A percentile compares a stretch with the other conserved stretches of the same genome.
These are phyloP conservation scores for Colletotrichum lentis DNA, from an alignment of 2,329 filamentous ascomycete genomes.

Conservation along the genomic window DNA sequence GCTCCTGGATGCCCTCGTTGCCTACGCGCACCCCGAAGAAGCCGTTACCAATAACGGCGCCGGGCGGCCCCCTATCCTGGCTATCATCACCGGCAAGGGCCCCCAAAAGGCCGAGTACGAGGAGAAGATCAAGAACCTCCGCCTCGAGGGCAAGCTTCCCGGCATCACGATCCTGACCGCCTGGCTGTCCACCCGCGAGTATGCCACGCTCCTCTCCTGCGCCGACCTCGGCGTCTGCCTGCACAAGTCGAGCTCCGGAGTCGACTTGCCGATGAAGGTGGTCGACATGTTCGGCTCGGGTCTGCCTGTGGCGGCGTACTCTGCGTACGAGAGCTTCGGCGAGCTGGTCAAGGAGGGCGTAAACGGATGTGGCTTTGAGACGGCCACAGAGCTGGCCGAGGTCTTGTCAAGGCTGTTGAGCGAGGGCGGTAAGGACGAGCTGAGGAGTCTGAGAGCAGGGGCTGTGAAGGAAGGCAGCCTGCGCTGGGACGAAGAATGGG, in stretches of 20 bases:
- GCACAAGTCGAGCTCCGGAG: constrained; percentile 91
- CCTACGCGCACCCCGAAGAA: constrained; percentile 66
- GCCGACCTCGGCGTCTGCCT: constrained; percentile 91
- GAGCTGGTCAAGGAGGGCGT: constrained; percentile 89
- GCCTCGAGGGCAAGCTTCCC: constrained; percentile 67
- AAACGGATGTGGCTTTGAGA: constrained; percentile 87
- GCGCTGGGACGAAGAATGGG: constrained; percentile 94
- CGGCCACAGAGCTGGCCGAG: constrained; percentile 68
- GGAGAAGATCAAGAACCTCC: constrained; percentile 68
- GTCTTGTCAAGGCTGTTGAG: constrained; percentile 72
- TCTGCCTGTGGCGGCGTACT: constrained; percentile 88
- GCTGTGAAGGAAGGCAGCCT: constrained; percentile 77
- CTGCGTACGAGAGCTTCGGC: constrained; percentile 83
- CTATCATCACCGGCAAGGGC: constrained; percentile 93
- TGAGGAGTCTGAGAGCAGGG: constrained; percentile 71
- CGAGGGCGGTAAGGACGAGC: constrained; percentile 57
- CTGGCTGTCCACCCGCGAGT: constrained; percentile 85
- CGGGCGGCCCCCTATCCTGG: constrained; percentile 66
- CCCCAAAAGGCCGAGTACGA: constrained; percentile 83
- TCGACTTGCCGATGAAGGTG: constrained; percentile 98
- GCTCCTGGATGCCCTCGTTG: constrained; percentile 81
- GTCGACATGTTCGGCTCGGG: constrained; percentile 99
- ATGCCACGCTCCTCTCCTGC: constrained; percentile 81
- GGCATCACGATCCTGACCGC: constrained; percentile 79
- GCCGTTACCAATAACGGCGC: constrained; percentile 47